Base-by-base conservation (phyloP, 2,329 filamentous ascomycete genomes). In the Amphichorda felina region DNA sequence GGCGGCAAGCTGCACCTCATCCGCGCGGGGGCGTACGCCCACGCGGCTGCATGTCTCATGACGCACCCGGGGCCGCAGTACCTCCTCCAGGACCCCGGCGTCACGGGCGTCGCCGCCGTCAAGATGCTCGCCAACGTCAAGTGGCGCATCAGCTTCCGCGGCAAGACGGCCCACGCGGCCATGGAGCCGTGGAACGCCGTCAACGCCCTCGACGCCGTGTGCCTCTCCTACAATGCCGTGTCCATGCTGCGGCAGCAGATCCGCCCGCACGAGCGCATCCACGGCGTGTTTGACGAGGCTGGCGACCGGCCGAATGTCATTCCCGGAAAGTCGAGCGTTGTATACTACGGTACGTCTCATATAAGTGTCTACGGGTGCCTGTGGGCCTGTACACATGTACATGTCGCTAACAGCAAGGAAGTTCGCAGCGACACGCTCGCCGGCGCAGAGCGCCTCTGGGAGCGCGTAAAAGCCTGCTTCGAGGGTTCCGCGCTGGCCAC, bases 281-380 rank as follows among this genome's bases (percentile, higher is more conserved):
- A 63, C 31, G 50, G 49, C 5, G 50, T 61, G 8, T 55, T 64
- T 30, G 47, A 50, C 26, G 49, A 50, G 4, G 60, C 53, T n/a
- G 56, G 56, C 16, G 51, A 45, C 1, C 50, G 50, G 5, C 52
- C 59, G 1, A 64, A 64, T 18, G 50, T 64, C 17, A 61, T 64
- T 15, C 53, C 22, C n/a, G n/a, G n/a, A n/a, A n/a, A n/a, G n/a
- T n/a, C n/a, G n/a, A n/a, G n/a, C n/a, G 55, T 61, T 50, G 54
- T 57, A 36, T 63, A 55, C 50, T 55, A 58, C 28, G 54, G 38
- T 34, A n/a, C n/a, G n/a, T n/a, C n/a, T n/a, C n/a, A n/a, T n/a
- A 25, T 11, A 19, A n/a, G n/a, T n/a, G n/a, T n/a, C n/a, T n/a
- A n/a, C n/a, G n/a, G n/a, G n/a, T n/a, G n/a, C n/a, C n/a, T n/a